Base-by-base conservation (phyloP, 306 rosid species). In the Ceratonia siliqua region DNA sequence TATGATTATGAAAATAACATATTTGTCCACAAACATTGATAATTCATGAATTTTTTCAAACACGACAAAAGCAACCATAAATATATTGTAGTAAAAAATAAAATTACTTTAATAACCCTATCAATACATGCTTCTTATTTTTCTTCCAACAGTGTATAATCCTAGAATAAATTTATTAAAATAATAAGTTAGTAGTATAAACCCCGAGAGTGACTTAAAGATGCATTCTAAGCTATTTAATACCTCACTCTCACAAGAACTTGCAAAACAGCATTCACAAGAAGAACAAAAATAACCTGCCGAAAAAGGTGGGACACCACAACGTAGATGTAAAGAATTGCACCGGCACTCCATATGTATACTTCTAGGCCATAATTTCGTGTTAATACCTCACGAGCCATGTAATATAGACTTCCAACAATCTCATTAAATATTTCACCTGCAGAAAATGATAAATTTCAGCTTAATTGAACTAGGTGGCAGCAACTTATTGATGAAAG, bases 321-420 rank as follows among this genome's bases (percentile, higher is more conserved):
- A 91, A 45, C 91, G 97, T 72, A 93, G 83, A 93, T 93, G 88
- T 89, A 93, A 8, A 93, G 92, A 76, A 93, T 86, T 30, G 91
- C 97, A 70, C 98, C 98, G 81, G 97, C 93, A 83, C 98, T 93
- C 98, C 98, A 93, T 8, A 93, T 93, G 81, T 93, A 97, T 41
- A 91, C 78, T 86, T 93, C 98, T 0, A 85, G 96, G 52, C 98
- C 97, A 78, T 93, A 93, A 64, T 82, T 79, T 25, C 98, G 89
- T 62, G 79, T 89, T 62, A 93, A 87, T 56, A 93, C 98, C 83
- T 93, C 98, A 41, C 97, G 98, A 66, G 98, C 98, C 98, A 93
- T 93, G 87, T 93, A 93, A 58, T 93, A 93, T 20, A 97, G 98
- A 82, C 98, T 94, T 85, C 98, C 98, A 56, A 94, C 98, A 63